Evolutionary conservation across 164 flowering plant species (phyloP).

Genomic region (Piper betle): DNA sequence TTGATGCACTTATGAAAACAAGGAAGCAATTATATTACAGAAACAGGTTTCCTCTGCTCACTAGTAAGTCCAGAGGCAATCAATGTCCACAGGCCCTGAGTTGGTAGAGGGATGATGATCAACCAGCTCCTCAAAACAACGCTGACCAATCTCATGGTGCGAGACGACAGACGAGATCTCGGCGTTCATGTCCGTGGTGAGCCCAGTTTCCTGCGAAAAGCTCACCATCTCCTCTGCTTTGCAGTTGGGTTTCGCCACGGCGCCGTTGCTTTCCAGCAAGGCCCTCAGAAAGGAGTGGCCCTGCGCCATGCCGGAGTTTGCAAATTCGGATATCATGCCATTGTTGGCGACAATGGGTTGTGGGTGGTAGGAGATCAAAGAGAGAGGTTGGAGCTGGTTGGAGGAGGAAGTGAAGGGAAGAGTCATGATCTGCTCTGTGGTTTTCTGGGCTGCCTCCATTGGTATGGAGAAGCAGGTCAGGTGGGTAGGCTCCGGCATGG

Average conservation of each 20-base stretch:
- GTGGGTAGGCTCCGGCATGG: constrained; percentile 11
- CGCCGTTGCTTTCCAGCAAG: constrained; percentile 30
- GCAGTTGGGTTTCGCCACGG: constrained; percentile 24
- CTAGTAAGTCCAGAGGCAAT: constrained; percentile 37
- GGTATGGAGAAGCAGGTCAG: constrained; percentile 32
- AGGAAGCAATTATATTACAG: not conserved
- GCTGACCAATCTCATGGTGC: constrained; percentile 35
- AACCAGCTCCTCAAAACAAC: constrained; percentile 30
- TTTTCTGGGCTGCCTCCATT: constrained; percentile 24
- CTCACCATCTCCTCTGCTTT: constrained; percentile 41
- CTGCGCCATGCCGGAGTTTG: constrained; percentile 22
- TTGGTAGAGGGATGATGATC: constrained; percentile 26
- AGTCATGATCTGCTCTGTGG: constrained; percentile 16
- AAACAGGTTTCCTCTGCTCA: not conserved
- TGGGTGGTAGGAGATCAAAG: constrained; percentile 13
- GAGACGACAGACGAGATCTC: constrained; percentile 55
- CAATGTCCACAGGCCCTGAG: constrained; percentile 40
- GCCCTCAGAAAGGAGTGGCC: constrained; percentile 40
- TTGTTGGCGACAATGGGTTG: constrained; percentile 24
- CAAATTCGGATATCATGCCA: constrained; percentile 14
- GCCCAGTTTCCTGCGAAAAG: constrained; percentile 48
- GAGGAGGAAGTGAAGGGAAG: constrained; percentile 9
- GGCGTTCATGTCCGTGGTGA: constrained; percentile 41
- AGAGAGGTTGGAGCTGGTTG: constrained; percentile 3
- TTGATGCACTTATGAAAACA: not conserved